Evolutionary conservation across 805 yeast genomes (phyloP).

Genomic region (Ogataea trehaloabstinens): DNA sequence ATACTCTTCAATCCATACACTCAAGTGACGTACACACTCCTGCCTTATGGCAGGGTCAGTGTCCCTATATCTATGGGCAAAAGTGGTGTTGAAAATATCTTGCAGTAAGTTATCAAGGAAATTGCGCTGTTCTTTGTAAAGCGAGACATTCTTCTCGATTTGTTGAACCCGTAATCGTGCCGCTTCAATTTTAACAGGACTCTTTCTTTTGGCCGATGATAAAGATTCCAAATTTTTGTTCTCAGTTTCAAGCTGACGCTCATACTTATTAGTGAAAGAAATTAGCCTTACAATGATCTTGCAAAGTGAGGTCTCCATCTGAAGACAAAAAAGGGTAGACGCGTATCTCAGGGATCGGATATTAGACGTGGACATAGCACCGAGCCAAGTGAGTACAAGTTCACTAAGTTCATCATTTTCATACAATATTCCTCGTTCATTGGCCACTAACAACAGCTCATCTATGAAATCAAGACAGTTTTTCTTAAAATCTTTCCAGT

Average conservation of each 20-base stretch:
- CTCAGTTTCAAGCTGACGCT: constrained; percentile 40
- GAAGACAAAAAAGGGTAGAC: constrained; percentile 57
- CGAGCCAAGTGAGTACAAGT: constrained; percentile 69
- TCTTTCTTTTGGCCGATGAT: constrained; percentile 32
- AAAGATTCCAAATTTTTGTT: constrained; percentile 19
- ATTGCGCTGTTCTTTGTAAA: constrained; percentile 47
- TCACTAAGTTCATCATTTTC: constrained; percentile 45
- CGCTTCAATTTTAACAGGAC: constrained; percentile 29
- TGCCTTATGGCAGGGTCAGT: constrained; percentile 68
- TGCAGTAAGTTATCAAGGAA: constrained; percentile 55
- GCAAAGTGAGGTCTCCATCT: constrained; percentile 61
- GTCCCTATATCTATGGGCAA: constrained; percentile 78
- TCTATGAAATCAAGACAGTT: constrained; percentile 57
- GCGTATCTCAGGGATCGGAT: constrained; percentile 70
- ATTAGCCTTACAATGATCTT: constrained; percentile 40
- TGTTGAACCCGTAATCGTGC: constrained; percentile 44
- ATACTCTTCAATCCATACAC: constrained; percentile 67
- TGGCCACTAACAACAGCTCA: constrained; percentile 48
- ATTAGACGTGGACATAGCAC: constrained; percentile 66
- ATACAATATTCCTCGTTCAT: constrained; percentile 62
- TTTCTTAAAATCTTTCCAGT: constrained; percentile 47
- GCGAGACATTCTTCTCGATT: constrained; percentile 41
- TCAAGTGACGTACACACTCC: constrained; percentile 61
- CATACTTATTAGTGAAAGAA: constrained; percentile 39
- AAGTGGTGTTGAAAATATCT: constrained; percentile 65